Base-by-base conservation (phyloP, 2,329 filamentous ascomycete species). In the Ilyonectria sp. region DNA sequence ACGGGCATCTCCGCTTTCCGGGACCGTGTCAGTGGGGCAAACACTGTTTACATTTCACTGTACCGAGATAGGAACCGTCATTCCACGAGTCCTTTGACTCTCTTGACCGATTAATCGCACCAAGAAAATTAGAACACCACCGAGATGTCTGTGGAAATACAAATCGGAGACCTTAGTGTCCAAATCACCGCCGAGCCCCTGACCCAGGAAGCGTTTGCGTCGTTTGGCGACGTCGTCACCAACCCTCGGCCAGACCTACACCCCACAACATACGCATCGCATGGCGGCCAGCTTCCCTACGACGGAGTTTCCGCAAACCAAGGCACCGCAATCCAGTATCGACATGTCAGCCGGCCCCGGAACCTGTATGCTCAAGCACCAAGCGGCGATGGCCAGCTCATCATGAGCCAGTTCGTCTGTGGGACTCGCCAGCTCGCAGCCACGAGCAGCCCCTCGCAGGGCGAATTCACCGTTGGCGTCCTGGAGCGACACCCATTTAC, bases 401-500 rank as follows among this genome's bases (percentile, higher is more conserved):
- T 92, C 60, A 91, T 97, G 87, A 97, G 92, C 81, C 92, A 98
- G 89, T 98, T 98, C 80, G 91, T 94, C 62, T 98, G 94, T 79
- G 91, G 76, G 13, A 76, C 81, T 6, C 76, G 80, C 15, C 69
- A 73, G 57, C 75, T 82, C 23, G 46, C 65, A 21, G 49, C 69
- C 37, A 66, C 54, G 13, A 60, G 58, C 37, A 58, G 63, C 52
- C 40, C 65, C 21, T 62, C 69, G 1, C 50, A 69, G 49, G 56
- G 69, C 44, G 70, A 76, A 52, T 93, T 97, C 78, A 84, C 73
- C 23, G 77, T 98, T 60, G 82, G 82, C 21, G 89, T 97, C 64
- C 88, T 98, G 33, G 96, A 99, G 80, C 87, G 96, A 44, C 96
- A 99, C 81, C 95, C 96, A 0, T 98, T 91, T 81, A 98, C 96